Conservation (phyloP, 257 asterid genomes). For the Solanum chmielewskii region DNA sequence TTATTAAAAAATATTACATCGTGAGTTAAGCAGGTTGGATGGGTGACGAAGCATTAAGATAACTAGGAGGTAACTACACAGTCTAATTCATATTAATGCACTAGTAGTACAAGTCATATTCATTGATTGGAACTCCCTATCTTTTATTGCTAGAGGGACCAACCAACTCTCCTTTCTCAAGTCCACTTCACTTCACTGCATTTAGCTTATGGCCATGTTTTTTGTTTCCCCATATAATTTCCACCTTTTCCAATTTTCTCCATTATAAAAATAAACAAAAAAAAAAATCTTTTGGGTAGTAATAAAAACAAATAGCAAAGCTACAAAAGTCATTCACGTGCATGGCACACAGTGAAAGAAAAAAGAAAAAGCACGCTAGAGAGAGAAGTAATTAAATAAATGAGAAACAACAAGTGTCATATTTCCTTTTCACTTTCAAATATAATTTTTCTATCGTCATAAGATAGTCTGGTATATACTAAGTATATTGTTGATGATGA, state of each 20-base stretch:
- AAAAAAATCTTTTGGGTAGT: neutral
- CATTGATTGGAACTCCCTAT: slow-evolving; percentile 19
- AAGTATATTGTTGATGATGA: no score
- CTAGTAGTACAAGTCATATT: slow-evolving; percentile 35
- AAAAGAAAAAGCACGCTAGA: neutral
- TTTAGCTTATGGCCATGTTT: neutral
- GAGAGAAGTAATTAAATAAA: neutral
- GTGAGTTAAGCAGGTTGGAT: neutral
- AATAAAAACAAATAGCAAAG: slow-evolving; percentile 62
- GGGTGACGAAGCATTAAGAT: neutral
- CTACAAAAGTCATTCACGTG: slow-evolving; percentile 88
- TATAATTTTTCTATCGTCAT: fast-evolving
- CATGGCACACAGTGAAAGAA: slow-evolving; percentile 22
- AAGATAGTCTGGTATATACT: no score
- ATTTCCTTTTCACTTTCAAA: neutral
- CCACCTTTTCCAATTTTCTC: neutral
- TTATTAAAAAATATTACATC: no score
- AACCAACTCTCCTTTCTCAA: slow-evolving; percentile 9
- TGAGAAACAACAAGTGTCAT: neutral
- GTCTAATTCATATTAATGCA: neutral
- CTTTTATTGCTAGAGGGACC: slow-evolving; percentile 53
- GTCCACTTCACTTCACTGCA: slow-evolving; percentile 35
- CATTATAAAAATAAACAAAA: neutral
- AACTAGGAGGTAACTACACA: slow-evolving; percentile 7
- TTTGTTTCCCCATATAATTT: slow-evolving; percentile 5